Conservation (phyloP, 2,329 filamentous ascomycete species). For the Samsoniella hepiali region DNA sequence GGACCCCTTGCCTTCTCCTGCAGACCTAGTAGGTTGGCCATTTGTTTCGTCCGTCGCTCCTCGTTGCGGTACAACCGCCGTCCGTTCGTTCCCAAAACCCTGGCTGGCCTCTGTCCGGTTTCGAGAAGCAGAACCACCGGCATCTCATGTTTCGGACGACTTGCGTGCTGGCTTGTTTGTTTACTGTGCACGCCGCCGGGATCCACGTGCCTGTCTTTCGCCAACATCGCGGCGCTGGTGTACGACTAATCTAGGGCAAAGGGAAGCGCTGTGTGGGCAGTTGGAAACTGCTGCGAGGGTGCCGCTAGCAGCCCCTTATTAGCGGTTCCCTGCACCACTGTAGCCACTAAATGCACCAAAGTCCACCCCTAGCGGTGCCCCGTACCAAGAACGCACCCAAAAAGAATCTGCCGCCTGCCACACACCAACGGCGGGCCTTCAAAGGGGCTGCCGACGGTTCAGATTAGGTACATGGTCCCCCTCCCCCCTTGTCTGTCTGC, state of each 20-base stretch:
- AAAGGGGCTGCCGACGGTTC: conserved; percentile 13
- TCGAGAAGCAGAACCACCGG: conserved; percentile 11
- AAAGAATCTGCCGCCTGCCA: neutral
- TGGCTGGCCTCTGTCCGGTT: conserved; percentile 4
- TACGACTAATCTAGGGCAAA: neutral
- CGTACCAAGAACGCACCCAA: neutral
- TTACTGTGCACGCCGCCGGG: neutral
- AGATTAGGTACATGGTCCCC: conserved; percentile 12
- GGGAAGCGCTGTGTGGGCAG: neutral
- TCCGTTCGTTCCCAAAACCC: neutral
- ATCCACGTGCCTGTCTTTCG: conserved; percentile 12
- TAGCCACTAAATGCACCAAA: neutral
- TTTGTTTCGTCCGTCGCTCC: conserved; percentile 5
- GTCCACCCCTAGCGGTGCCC: neutral
- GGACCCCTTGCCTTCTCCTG: neutral
- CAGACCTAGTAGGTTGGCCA: neutral
- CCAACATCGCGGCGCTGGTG: neutral
- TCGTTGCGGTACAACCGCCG: neutral
- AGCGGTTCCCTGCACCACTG: neutral
- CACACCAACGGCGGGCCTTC: neutral
- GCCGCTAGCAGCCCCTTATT: neutral
- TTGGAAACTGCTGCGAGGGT: neutral
- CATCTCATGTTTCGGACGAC: conserved; percentile 18
- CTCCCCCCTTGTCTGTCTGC: conserved; percentile 4
- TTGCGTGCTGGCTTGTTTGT: conserved; percentile 11